Base-by-base conservation (phyloP, 805 yeast species). In the Saccharomycopsis sp. region DNA sequence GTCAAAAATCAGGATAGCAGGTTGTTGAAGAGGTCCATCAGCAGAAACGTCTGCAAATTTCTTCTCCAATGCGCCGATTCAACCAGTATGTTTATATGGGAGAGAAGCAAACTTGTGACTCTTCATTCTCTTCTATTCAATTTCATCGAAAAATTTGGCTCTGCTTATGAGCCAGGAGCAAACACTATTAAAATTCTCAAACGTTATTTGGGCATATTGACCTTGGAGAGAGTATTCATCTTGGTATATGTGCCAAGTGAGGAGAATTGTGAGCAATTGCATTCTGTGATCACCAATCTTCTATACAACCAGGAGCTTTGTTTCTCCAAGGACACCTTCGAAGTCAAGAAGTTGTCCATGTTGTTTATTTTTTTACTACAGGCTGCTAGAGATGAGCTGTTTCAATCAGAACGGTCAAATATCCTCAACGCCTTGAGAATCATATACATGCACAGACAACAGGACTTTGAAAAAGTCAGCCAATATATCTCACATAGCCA, bases 301-400 rank as follows among this genome's bases (percentile, higher is more conserved):
- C 61, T 71, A 58, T 70, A 70, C 41, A 69, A 68, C 24, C 75
- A 72, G 53, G 67, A 66, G 29, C 55, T 64, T n/a, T 59, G 67
- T 4, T 69, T 72, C 57, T 59, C 61, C 3, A 60, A 51, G 12
- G 75, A 68, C 1, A 64, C 69, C 2, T 60, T 80, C 18, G 67
- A 69, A 16, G 69, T 67, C 57, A 69, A 70, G n/a, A 69, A 68
- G 29, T 58, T 74, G 15, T 66, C 73, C 0, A 68, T 70, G 48
- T 59, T 78, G 15, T 64, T 76, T 14, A 67, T 70, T 5, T 60
- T 67, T 18, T 53, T 71, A 15, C 54, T 67, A 21, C 63, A 61
- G 18, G 60, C 62, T 14, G 57, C 50, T 2, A 54, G 55, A 41
- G 61, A 59, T 5, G 60, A 56, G 15, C 44, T 41, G 40, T 44